phyloP scores from a whole-genome alignment of 257 asterid genomes.

The Solanum piurae region DNA sequence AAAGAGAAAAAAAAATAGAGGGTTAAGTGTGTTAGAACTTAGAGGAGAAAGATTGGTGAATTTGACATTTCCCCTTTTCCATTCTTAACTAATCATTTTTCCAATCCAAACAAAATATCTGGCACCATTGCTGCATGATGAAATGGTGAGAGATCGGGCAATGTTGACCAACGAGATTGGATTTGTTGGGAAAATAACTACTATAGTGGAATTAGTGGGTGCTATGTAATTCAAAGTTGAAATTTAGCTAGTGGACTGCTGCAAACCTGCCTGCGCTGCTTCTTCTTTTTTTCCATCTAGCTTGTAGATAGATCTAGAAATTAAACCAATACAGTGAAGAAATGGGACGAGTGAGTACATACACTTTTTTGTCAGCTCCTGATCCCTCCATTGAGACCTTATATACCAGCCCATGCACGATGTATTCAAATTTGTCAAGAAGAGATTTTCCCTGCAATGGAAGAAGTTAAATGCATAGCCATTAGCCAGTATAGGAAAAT shows the following conservation, averaged over 20 bases:
- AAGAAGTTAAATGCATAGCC: neutral
- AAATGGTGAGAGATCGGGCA: neutral
- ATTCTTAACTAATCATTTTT: neutral
- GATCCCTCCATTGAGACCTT: slow-evolving; percentile 52
- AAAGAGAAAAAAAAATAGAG: neutral
- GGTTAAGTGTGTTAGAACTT: neutral
- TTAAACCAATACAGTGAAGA: neutral
- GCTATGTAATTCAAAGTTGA: neutral
- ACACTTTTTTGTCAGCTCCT: slow-evolving; percentile 42
- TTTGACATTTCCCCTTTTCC: neutral
- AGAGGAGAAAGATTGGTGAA: neutral
- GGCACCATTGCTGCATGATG: neutral
- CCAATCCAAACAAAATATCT: neutral
- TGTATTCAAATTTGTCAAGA: slow-evolving; percentile 85
- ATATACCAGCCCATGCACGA: slow-evolving; percentile 80
- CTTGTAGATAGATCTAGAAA: neutral
- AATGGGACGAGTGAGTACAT: slow-evolving; percentile 17
- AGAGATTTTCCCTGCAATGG: slow-evolving; percentile 57
- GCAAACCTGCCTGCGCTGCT: neutral
- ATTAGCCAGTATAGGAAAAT: neutral
- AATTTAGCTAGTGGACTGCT: neutral
- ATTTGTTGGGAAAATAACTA: neutral
- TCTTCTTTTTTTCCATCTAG: neutral
- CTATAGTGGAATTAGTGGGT: neutral
- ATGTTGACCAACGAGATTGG: neutral